phyloP scores from a whole-genome alignment of 176 grass and related monocot species.

The Triticum monococcum region DNA sequence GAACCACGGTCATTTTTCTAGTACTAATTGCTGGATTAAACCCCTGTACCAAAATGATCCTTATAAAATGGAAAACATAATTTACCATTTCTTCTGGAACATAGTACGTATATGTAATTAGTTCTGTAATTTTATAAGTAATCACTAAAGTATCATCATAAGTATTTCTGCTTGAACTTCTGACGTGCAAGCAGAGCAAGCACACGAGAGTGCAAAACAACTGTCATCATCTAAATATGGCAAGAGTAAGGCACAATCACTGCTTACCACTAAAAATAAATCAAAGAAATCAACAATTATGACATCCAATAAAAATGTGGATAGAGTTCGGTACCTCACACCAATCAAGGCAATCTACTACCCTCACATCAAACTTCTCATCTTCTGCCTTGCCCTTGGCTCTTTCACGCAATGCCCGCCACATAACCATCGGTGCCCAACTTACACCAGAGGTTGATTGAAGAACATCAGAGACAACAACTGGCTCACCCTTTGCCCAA shows the following conservation, averaged over 20 bases:
- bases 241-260: background rate
- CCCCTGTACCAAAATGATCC: background rate
- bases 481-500: slow-evolving; percentile 83
- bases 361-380: slow-evolving; percentile 47
- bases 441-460: slow-evolving; percentile 66
- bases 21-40: background rate
- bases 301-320: background rate
- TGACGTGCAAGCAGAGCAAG: background rate
- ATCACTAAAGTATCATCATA: background rate
- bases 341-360: slow-evolving; percentile 86
- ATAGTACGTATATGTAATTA: background rate
- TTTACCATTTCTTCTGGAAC: background rate
- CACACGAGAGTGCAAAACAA: background rate
- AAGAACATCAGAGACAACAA: slow-evolving; percentile 71
- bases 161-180: background rate
- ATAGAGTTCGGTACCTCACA: slow-evolving; percentile 53
- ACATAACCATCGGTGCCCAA: slow-evolving; percentile 96
- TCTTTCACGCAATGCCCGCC: slow-evolving; percentile 76
- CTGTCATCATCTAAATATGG: background rate
- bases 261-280: background rate
- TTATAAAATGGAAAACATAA: background rate
- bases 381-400: slow-evolving; percentile 28
- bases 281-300: background rate
- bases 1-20: background rate
- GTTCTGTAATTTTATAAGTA: background rate